Conservation (phyloP, 805 yeast genomes). For the Candida maris region DNA sequence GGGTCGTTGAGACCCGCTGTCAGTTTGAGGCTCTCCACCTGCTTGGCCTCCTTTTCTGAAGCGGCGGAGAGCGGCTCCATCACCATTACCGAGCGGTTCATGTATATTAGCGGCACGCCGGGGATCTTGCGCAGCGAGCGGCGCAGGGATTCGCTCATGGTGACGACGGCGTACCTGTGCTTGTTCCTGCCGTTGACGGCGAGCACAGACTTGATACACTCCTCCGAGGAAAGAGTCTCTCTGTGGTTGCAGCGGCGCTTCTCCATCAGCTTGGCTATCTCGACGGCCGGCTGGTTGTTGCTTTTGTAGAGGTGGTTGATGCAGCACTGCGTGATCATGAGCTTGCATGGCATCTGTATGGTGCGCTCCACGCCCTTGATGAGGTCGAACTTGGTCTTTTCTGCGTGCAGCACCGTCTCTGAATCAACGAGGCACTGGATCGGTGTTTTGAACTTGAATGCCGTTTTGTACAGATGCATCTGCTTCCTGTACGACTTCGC, state of each 20-base stretch:
- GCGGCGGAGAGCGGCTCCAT: slow-evolving; percentile 89
- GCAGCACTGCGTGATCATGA: slow-evolving; percentile 94
- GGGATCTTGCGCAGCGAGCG: slow-evolving; percentile 69
- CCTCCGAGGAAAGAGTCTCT: slow-evolving; percentile 51
- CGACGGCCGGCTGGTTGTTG: slow-evolving; percentile 72
- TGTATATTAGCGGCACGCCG: slow-evolving; percentile 84
- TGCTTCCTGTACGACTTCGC: slow-evolving; percentile 93
- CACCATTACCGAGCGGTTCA: slow-evolving; percentile 89
- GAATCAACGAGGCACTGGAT: slow-evolving; percentile 88
- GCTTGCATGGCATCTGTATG: slow-evolving; percentile 79
- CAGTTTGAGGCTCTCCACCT: slow-evolving; percentile 64
- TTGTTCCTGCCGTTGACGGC: slow-evolving; percentile 73
- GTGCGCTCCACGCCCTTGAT: slow-evolving; percentile 77
- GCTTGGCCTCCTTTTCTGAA: slow-evolving; percentile 46
- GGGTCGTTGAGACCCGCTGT: slow-evolving; percentile 74
- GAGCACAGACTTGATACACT: slow-evolving; percentile 73
- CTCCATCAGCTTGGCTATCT: slow-evolving; percentile 77
- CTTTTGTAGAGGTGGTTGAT: slow-evolving; percentile 79
- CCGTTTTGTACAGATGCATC: slow-evolving; percentile 76
- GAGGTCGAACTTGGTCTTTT: slow-evolving; percentile 69
- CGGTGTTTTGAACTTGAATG: slow-evolving; percentile 92
- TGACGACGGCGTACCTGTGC: slow-evolving; percentile 86
- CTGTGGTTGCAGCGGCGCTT: slow-evolving; percentile 88
- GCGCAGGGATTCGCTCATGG: slow-evolving; percentile 72
- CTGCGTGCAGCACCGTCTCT: slow-evolving; percentile 63